Evolutionary conservation across 2,329 filamentous ascomycete genomes (phyloP), one percentile per base, ranked within the genome.

Genomic region (Cordyceps pruinosa): DNA sequence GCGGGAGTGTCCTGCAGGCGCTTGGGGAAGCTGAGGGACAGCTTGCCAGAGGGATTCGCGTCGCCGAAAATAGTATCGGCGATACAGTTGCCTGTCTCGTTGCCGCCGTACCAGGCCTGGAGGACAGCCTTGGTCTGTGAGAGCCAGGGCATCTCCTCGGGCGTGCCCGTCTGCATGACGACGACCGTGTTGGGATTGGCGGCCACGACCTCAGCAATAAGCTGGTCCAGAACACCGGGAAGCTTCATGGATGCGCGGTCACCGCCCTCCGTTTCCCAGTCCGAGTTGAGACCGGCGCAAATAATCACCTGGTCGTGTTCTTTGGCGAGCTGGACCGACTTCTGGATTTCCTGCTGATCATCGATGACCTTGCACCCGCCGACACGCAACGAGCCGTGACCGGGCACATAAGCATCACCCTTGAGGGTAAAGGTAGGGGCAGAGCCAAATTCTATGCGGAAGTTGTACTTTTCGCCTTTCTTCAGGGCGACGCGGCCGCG

Each of bases 91-190:
- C 89, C 90, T 5, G 86, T 87, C 73, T 94, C 89, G 65, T 94
- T 90, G n/a, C 90, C 89, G 59, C 89, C 88, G 65, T 91, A 94
- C 88, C 89, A 94, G 8, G 88, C 88, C 65, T 93, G 87, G 1
- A 91, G 67, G 2, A 92, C 74, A 2, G 84, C 82, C 8, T 72
- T 69, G 2, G 82, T 80, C 32, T 77, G 70, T 17, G 74, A 67
- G 1, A 82, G 75, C 86, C 86, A 89, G 1, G 87, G 86, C 85
- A 90, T 86, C 56, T 80, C 77, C 25, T 89, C 80, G 0, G 89
- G 88, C 0, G 88, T 90, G 35, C 89, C 89, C 0, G 87, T 89
- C 64, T 92, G 89, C 66, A 89, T 84, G 2, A 92, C 85, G 2
- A 94, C 82, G 1, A 84, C 82, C 1, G 87, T 86, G 56, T 85